Percentiles rank a stretch among this genome's conserved stretches.
Conservation (phyloP, 805 yeast species). For the Brettanomyces anomalus region DNA sequence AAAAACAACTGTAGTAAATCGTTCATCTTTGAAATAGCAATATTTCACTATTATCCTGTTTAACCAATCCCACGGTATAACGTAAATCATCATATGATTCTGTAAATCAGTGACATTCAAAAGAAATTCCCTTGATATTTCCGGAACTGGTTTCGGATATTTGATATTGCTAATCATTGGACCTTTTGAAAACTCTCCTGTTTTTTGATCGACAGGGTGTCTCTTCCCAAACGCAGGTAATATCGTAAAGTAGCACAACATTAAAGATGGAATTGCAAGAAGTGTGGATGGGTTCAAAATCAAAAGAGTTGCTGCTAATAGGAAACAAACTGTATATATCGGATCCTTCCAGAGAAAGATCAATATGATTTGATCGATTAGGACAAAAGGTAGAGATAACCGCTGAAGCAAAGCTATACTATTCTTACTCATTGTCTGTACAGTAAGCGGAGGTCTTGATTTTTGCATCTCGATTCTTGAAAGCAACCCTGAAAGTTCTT, state of each 20-base stretch:
- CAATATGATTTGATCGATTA: constrained; percentile 46
- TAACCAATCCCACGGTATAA: constrained; percentile 50
- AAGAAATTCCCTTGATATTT: constrained; percentile 68
- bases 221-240: constrained; percentile 54
- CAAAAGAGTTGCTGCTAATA: constrained; percentile 27
- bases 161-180: constrained; percentile 40
- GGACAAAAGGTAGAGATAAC: constrained; percentile 49
- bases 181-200: constrained; percentile 35
- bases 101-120: constrained; percentile 78
- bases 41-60: constrained; percentile 41
- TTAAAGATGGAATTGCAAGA: constrained; percentile 44
- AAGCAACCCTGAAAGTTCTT: constrained; percentile 29
- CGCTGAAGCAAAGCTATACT: constrained; percentile 55
- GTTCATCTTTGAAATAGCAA: constrained; percentile 57
- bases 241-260: constrained; percentile 46
- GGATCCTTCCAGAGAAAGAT: constrained; percentile 61
- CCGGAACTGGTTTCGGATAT: constrained; percentile 65
- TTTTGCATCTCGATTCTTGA: constrained; percentile 53
- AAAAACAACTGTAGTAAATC: constrained; percentile 45
- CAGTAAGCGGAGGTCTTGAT: constrained; percentile 58
- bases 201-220: constrained; percentile 53
- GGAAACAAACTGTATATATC: constrained; percentile 47
- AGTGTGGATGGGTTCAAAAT: constrained; percentile 55
- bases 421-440: constrained; percentile 62
- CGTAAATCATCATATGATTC: constrained; percentile 65